Base-by-base conservation (phyloP, 2,329 filamentous ascomycete genomes). In the Colletotrichum spinosum region DNA sequence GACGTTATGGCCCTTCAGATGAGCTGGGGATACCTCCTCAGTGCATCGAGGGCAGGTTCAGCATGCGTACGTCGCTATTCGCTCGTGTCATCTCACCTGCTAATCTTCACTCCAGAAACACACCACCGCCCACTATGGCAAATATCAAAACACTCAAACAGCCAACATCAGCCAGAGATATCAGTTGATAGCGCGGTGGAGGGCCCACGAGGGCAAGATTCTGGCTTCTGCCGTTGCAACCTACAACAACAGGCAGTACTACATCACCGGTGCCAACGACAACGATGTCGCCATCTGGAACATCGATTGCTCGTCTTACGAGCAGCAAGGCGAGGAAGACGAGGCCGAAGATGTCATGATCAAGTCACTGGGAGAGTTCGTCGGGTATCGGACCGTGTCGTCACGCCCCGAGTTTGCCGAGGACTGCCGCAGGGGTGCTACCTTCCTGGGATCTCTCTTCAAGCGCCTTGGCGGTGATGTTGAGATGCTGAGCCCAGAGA, bases 191-290 rank as follows among this genome's bases (percentile, higher is more conserved):
- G 88, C 87, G 34, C 86, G 89, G 54, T 95, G 94, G 89, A 87
- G 90, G 71, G 95, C 94, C 0, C 95, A 99, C 72, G 82, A 93
- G 42, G 95, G 93, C 51, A 91, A 96, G 68, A 92, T 98, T 45
- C 84, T 99, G 12, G 90, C 95, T 3, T 97, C 95, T 0, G 91
- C 92, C 0, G 87, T 91, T 15, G 90, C 90, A 1, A 88, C 82
- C 1, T 88, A 91, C 75, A 86, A 90, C 37, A 86, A 88, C 54
- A 88, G 92, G 64, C 87, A 91, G n/a, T 88, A 96, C n/a, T 96
- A 93, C 75, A 93, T 97, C 55, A 97, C 95, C 0, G 96, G 96
- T 8, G 94, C 93, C 52, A 99, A 97, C 72, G 96, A 99, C 77
- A 91, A 94, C 73, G 91, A 90, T 0, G 88, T 99, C 34, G 92